Evolutionary conservation across 2,329 filamentous ascomycete species (phyloP).

Genomic region (Aspergillus sp.): DNA sequence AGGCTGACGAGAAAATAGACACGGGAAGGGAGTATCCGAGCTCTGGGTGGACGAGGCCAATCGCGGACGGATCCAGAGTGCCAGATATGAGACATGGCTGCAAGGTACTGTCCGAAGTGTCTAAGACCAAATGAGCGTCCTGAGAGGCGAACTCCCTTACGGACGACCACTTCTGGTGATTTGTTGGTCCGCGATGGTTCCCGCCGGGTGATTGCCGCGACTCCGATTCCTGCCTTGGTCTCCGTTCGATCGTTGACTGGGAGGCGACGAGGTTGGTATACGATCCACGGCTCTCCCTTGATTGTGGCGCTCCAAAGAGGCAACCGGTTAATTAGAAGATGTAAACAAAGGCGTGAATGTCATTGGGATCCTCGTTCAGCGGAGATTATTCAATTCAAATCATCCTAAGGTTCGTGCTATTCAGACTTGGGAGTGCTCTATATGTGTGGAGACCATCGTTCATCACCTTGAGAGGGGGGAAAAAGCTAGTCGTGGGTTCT

Average conservation of each 20-base stretch:
- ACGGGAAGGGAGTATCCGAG: not conserved
- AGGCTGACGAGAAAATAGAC: not conserved
- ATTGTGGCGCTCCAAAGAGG: constrained; percentile 1
- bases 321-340: not conserved
- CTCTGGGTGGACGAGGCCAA: not conserved
- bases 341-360: not conserved
- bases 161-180: not conserved
- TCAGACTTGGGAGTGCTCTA: not conserved
- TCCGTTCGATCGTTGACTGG: not conserved
- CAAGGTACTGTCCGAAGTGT: constrained; percentile 20
- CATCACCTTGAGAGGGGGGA: not conserved
- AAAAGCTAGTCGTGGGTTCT: not conserved
- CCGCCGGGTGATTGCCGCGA: not conserved
- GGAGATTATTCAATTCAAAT: constrained; percentile 2
- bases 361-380: constrained; percentile 4
- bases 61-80: not conserved
- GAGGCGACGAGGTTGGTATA: not conserved
- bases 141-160: constrained; percentile 12
- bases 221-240: not conserved
- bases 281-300: constrained; percentile 10
- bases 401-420: not conserved
- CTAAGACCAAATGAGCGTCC: constrained; percentile 15
- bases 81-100: constrained; percentile 16
- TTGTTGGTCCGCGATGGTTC: not conserved
- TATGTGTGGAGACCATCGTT: not conserved